Percentiles rank a stretch among this genome's conserved stretches.
Conservation (phyloP, 73 alveolate genomes). For the Tetrahymena malaccensis region DNA sequence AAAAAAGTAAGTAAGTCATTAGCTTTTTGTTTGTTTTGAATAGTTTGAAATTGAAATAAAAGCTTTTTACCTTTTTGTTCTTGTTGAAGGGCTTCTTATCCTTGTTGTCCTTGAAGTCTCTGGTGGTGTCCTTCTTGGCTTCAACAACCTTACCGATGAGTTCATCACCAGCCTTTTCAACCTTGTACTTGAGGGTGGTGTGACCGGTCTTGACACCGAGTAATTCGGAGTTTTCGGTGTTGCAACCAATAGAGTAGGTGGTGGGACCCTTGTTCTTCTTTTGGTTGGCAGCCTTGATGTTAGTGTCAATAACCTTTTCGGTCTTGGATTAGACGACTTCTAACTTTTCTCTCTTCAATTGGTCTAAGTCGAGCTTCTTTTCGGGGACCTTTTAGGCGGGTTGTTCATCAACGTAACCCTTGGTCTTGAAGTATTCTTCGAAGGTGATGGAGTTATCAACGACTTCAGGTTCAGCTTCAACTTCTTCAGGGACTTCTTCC, state of each 20-base stretch:
- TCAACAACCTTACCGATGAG: background rate
- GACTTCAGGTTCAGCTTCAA: background rate
- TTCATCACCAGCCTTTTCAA: background rate
- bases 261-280: background rate
- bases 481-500: background rate
- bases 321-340: background rate
- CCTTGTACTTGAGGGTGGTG: background rate
- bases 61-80: background rate
- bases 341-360: background rate
- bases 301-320: background rate
- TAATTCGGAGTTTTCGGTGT: background rate
- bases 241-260: background rate
- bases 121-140: background rate
- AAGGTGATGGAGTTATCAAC: background rate
- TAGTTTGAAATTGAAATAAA: too few species aligned
- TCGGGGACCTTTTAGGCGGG: background rate
- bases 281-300: background rate
- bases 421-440: background rate
- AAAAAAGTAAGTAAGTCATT: background rate
- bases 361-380: background rate
- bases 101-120: background rate
- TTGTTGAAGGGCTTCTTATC: background rate
- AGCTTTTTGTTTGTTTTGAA: background rate
- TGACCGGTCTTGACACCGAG: background rate
- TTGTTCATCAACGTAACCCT: background rate